Base-by-base conservation (phyloP, 2,329 filamentous ascomycete genomes). In the Stromatinia cepivora region DNA sequence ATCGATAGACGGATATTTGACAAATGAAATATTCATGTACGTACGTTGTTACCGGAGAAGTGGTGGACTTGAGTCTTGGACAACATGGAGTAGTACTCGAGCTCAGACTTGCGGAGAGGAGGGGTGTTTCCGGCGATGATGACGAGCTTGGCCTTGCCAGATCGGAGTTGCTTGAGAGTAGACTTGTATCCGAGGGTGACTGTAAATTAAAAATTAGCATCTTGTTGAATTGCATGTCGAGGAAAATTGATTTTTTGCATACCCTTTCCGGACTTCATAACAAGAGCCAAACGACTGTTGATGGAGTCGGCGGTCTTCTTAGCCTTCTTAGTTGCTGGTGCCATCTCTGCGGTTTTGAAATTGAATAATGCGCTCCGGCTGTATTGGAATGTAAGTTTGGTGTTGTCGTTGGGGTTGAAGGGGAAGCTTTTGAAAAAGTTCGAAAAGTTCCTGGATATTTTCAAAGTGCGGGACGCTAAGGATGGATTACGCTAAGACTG, bases 21-120 rank as follows among this genome's bases (percentile, higher is more conserved):
- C 53, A 72, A 62, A 72, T 13, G 56, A 69, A 74, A 79, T 78
- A 76, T 75, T 69, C 75, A 71, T 74, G 71, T 53, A 93, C 94
- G 91, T 90, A 98, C 94, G 89, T 98, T 98, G 90, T 96, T 97
- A 80, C 95, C 95, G 78, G 81, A 93, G 86, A 97, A 98, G 88
- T 99, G 95, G 88, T 98, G 94, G 80, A 98, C 94, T 75, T 91
- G 90, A 79, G 91, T 92, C 90, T 98, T 97, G 82, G 90, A 90
- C 79, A 97, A 84, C 92, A 95, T 95, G 82, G 88, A 88, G 87
- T 94, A 97, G 88, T 87, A 97, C 87, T 97, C 94, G 74, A 97
- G 89, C 88, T 98, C 94, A 80, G 89, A 92, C 91, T 98, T 99
- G 84, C 94, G 90, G 79, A 99, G 92, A 83, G 95, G 95, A 81